Conservation (phyloP, 2,329 filamentous ascomycete genomes). For the Didymosphaeria variabile region DNA sequence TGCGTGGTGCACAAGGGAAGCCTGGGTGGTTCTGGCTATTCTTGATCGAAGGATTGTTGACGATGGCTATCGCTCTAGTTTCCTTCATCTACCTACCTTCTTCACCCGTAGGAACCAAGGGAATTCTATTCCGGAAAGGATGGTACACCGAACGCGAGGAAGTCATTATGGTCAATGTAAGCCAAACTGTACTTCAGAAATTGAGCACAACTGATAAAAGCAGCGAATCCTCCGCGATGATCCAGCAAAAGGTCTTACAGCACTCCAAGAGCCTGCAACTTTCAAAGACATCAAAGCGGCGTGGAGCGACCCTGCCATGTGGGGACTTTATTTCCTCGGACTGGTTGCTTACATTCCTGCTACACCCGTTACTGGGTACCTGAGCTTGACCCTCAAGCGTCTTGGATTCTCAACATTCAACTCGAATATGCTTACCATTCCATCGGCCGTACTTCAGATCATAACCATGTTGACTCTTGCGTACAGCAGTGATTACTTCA, state of each 20-base stretch:
- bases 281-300: slow-evolving; percentile 59
- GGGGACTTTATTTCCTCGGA: slow-evolving; percentile 63
- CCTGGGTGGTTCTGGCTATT: slow-evolving; percentile 66
- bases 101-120: slow-evolving; percentile 60
- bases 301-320: slow-evolving; percentile 64
- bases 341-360: slow-evolving; percentile 49
- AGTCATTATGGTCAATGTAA: slow-evolving; percentile 70
- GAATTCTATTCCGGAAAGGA: slow-evolving; percentile 58
- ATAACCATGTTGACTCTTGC: slow-evolving; percentile 56
- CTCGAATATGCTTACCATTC: slow-evolving; percentile 53
- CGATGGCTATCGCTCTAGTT: slow-evolving; percentile 37
- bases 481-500: slow-evolving; percentile 59
- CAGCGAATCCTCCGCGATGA: slow-evolving; percentile 63
- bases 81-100: slow-evolving; percentile 49
- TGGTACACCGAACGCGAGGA: slow-evolving; percentile 74
- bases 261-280: slow-evolving; percentile 63
- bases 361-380: slow-evolving; percentile 49
- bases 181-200: background rate
- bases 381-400: slow-evolving; percentile 51
- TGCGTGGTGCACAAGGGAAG: slow-evolving; percentile 59
- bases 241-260: slow-evolving; percentile 64
- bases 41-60: slow-evolving; percentile 47
- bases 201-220: slow-evolving; percentile 1
- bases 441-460: slow-evolving; percentile 59
- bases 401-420: slow-evolving; percentile 54